phyloP scores from a whole-genome alignment of 2,329 filamentous ascomycete genomes.

The Fusarium sp. region DNA sequence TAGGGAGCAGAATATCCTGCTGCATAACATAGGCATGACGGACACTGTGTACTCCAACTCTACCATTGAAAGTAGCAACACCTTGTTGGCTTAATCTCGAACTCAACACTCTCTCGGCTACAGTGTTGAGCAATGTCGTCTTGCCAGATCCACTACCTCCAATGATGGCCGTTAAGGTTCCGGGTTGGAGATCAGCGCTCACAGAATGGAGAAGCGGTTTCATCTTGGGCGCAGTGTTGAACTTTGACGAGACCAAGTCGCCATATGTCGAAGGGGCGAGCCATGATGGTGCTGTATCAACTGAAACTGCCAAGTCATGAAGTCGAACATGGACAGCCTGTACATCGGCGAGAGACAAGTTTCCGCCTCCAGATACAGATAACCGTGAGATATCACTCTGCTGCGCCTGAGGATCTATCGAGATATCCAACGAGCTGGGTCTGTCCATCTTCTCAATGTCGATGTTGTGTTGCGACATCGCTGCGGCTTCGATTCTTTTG shows the following conservation, averaged over 20 bases:
- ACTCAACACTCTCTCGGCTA: constrained; percentile 76
- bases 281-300: constrained; percentile 69
- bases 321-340: constrained; percentile 66
- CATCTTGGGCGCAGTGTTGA: constrained; percentile 53
- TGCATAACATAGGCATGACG: constrained; percentile 80
- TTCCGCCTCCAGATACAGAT: constrained; percentile 51
- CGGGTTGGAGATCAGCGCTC: constrained; percentile 71
- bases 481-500: constrained; percentile 1
- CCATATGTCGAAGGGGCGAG: constrained; percentile 61
- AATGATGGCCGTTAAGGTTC: constrained; percentile 79
- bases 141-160: constrained; percentile 81
- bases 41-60: constrained; percentile 63
- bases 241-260: constrained; percentile 54
- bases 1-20: constrained; percentile 79
- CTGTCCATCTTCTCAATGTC: constrained; percentile 51
- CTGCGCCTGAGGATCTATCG: constrained; percentile 39
- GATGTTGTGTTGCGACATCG: constrained; percentile 30
- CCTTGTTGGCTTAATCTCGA: constrained; percentile 65
- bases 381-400: constrained; percentile 37
- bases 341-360: constrained; percentile 64
- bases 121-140: constrained; percentile 76
- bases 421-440: constrained; percentile 51
- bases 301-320: constrained; percentile 65
- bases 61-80: constrained; percentile 70
- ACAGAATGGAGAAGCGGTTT: constrained; percentile 72